A percentile compares a stretch with the other conserved stretches of the same genome.
Conservation (phyloP, 805 yeast genomes). For the Kodamaea nitidulidarum region DNA sequence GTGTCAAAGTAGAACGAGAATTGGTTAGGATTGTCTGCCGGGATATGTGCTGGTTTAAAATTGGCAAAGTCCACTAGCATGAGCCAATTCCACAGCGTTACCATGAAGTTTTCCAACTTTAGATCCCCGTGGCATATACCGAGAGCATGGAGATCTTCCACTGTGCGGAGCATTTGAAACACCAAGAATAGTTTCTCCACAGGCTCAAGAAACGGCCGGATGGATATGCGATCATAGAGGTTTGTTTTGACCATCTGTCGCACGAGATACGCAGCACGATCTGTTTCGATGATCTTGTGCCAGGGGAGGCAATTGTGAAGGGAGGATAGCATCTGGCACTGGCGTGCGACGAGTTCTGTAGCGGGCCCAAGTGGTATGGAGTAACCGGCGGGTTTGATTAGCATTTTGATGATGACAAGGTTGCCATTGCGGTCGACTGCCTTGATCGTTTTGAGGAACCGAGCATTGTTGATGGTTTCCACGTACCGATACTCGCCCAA, state of each 20-base stretch:
- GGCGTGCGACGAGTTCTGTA: slow-evolving; percentile 30
- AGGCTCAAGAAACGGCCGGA: slow-evolving; percentile 80
- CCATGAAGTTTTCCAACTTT: slow-evolving; percentile 82
- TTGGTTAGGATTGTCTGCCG: slow-evolving; percentile 90
- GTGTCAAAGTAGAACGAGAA: slow-evolving; percentile 91
- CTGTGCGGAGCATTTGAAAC: slow-evolving; percentile 68
- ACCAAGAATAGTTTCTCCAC: slow-evolving; percentile 82
- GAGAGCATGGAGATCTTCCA: slow-evolving; percentile 58
- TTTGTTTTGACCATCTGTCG: slow-evolving; percentile 78
- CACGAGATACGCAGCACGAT: slow-evolving; percentile 84
- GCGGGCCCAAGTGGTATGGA: slow-evolving; percentile 21
- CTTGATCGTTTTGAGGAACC: slow-evolving; percentile 81
- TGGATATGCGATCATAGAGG: slow-evolving; percentile 80
- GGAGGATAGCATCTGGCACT: slow-evolving; percentile 35
- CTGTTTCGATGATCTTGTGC: slow-evolving; percentile 74
- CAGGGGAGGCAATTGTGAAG: slow-evolving; percentile 70
- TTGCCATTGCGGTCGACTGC: slow-evolving; percentile 71
- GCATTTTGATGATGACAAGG: slow-evolving; percentile 66
- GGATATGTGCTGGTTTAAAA: slow-evolving; percentile 75
- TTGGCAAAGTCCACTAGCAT: slow-evolving; percentile 78
- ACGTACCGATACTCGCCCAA: slow-evolving; percentile 71
- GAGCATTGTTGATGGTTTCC: slow-evolving; percentile 69
- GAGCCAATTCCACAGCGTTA: slow-evolving; percentile 88
- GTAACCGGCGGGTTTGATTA: slow-evolving; percentile 60
- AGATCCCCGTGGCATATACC: slow-evolving; percentile 83